These are phyloP conservation scores for Penicillium sp. DNA, from an alignment of 2,329 filamentous ascomycete genomes.

Conservation along the genomic window DNA sequence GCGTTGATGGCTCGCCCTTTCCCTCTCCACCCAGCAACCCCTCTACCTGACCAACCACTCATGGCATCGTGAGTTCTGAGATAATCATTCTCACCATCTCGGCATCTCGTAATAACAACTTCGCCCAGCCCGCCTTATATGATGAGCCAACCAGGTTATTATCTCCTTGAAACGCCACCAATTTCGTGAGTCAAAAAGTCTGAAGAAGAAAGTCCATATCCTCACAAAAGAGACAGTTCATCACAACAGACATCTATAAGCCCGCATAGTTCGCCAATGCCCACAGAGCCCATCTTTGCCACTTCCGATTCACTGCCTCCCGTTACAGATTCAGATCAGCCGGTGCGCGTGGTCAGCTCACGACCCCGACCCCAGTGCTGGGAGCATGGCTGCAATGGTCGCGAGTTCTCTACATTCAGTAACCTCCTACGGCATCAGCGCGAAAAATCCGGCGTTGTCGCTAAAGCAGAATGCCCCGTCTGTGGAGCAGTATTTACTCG, in stretches of 20 bases:
- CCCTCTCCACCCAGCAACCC: conserved; percentile 12
- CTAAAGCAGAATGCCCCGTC: conserved; percentile 84
- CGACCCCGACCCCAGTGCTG: conserved; percentile 94
- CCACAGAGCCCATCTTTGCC: conserved; percentile 28
- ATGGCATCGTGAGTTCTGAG: conserved; percentile 18
- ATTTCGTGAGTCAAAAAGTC: conserved; percentile 28
- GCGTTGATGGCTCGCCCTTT: conserved; percentile 11
- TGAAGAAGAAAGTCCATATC: background rate
- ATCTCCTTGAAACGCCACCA: conserved; percentile 30
- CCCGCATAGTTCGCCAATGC: conserved; percentile 25
- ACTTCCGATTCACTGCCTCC: conserved; percentile 25
- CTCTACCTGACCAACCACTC: conserved; percentile 14
- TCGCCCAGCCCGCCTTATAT: conserved; percentile 31
- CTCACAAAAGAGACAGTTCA: conserved; percentile 18
- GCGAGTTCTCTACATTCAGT: conserved; percentile 94
- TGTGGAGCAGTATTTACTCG: conserved; percentile 92
- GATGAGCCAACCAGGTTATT: conserved; percentile 35
- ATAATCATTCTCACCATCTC: background rate
- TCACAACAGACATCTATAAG: conserved; percentile 27
- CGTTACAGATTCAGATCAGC: conserved; percentile 39
- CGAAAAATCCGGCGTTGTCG: conserved; percentile 87
- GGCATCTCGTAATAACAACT: conserved; percentile 10
- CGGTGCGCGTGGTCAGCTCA: conserved; percentile 69
- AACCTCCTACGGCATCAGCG: conserved; percentile 89
- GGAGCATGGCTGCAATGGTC: conserved; percentile 95